Evolutionary conservation across 2,329 filamentous ascomycete genomes (phyloP), one percentile per base, ranked within the genome.

Genomic region (Xylariales sp.): DNA sequence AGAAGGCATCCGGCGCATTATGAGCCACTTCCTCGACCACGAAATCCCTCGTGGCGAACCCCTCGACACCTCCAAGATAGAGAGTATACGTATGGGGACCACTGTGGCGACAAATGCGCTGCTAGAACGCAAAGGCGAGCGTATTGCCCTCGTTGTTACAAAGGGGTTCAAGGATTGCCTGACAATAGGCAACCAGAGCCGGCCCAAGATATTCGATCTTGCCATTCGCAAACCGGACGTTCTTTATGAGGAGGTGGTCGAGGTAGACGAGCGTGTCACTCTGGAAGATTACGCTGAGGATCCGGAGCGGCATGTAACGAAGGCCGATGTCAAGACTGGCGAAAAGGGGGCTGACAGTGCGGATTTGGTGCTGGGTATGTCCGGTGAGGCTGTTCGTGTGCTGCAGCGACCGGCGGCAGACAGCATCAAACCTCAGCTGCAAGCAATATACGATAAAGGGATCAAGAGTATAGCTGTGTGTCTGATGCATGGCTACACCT

Each of bases 71-170:
- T 78, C 81, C 14, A 67, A 81, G 54, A 94, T 96, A 50, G 87
- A 93, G 50, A 89, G 85, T 39, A 95, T 96, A 57, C 83, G 90
- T 33, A 96, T 96, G 90, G 90, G 90, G 30, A 96, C 90, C 2
- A 96, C 90, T 0, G 89, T 96, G 11, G 90, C 90, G 8, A 96
- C 90, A 1, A 96, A 96, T 60, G 90, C 90, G 0, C 65, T 96
- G 40, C 72, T 96, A 3, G 90, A 96, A 62, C 73, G 90, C 41
- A 95, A 95, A 61, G 90, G 90, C 33, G 89, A 95, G 65, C 81
- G 79, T 50, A 91, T 93, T 55, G 89, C 87, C 12, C 75, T 96
- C 61, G 79, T 95, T 1, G 87, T 94, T 10, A 95, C 88, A 1
- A 83, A 81, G 48, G 90, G 90, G 0, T 95, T 95, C 69, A 83